These are phyloP conservation scores for Ceriops decandra DNA, from an alignment of 345 rosid species.

Conservation along the genomic window DNA sequence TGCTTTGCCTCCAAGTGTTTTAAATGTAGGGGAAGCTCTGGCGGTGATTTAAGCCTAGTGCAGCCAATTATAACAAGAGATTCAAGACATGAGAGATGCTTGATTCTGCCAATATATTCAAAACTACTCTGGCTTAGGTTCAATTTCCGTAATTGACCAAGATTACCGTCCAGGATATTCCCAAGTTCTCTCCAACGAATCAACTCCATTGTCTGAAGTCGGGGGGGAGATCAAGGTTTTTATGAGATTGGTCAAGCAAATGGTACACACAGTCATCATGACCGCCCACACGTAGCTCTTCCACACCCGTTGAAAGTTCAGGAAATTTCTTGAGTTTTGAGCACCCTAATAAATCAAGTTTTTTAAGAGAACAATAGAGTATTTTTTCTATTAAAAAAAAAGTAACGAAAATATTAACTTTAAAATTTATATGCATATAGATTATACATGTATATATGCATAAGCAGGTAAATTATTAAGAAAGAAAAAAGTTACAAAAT, in stretches of 20 bases:
- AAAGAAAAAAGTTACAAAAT: too few relatives aligned
- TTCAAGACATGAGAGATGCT: too few relatives aligned
- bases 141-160: not conserved
- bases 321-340: not conserved
- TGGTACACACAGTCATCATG: not conserved
- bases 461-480: too few relatives aligned
- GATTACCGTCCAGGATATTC: not conserved
- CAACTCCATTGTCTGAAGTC: not conserved
- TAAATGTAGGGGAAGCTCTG: not conserved
- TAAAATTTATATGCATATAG: too few relatives aligned
- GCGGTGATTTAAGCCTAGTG: not conserved
- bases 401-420: too few relatives aligned
- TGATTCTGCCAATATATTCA: too few relatives aligned
- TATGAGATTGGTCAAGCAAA: not conserved
- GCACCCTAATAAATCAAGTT: slow-evolving; percentile 2
- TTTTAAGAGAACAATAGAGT: not conserved
- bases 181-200: too few relatives aligned
- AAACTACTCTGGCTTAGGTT: too few relatives aligned
- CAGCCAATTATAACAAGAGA: not conserved
- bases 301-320: not conserved
- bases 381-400: not conserved
- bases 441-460: too few relatives aligned
- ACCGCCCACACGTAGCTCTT: not conserved
- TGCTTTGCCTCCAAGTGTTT: not conserved
- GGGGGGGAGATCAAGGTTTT: not conserved